Percentiles rank a stretch among this genome's conserved stretches.
Evolutionary conservation across 441 rosid genomes (phyloP).

Genomic region (Cnidoscolus chayamansa): DNA sequence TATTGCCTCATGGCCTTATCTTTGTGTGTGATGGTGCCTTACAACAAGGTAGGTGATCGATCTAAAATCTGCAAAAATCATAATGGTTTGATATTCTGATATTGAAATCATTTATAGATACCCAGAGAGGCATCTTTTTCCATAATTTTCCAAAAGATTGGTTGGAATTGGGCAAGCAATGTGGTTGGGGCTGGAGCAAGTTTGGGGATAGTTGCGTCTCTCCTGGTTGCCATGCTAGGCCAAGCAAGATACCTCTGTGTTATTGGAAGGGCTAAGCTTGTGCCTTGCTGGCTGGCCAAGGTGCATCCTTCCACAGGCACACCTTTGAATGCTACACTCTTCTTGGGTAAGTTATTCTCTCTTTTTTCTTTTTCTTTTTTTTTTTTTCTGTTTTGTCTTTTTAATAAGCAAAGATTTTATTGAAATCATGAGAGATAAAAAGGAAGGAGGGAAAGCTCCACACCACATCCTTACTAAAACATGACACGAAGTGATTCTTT

Average conservation of each 20-base stretch:
- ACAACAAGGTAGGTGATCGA: slow-evolving; percentile 47
- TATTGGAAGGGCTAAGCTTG: slow-evolving; percentile 76
- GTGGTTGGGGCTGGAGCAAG: slow-evolving; percentile 91
- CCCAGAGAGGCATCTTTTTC: slow-evolving; percentile 54
- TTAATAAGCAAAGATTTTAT: no score
- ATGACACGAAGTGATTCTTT: no score
- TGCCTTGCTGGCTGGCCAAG: slow-evolving; percentile 83
- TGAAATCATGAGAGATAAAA: no score
- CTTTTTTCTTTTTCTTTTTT: no score
- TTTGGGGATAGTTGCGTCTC: slow-evolving; percentile 85
- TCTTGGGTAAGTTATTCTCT: slow-evolving; percentile 53
- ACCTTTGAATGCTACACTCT: slow-evolving; percentile 86
- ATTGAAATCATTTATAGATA: slow-evolving; percentile 41
- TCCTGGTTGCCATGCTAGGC: slow-evolving; percentile 89
- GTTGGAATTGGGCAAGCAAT: slow-evolving; percentile 87
- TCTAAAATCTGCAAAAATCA: neutral
- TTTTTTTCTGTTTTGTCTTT: no score
- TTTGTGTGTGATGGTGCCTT: slow-evolving; percentile 76
- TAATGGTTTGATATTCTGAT: neutral
- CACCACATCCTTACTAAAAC: no score
- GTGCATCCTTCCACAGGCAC: slow-evolving; percentile 94
- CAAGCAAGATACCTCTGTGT: slow-evolving; percentile 94
- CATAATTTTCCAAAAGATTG: slow-evolving; percentile 52
- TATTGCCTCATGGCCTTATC: slow-evolving; percentile 86
- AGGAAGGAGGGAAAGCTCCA: no score